A percentile compares a stretch with the other conserved stretches of the same genome.
Evolutionary conservation across 495 filamentous ascomycete species (phyloP).

Genomic region (Aspergillus wentii): DNA sequence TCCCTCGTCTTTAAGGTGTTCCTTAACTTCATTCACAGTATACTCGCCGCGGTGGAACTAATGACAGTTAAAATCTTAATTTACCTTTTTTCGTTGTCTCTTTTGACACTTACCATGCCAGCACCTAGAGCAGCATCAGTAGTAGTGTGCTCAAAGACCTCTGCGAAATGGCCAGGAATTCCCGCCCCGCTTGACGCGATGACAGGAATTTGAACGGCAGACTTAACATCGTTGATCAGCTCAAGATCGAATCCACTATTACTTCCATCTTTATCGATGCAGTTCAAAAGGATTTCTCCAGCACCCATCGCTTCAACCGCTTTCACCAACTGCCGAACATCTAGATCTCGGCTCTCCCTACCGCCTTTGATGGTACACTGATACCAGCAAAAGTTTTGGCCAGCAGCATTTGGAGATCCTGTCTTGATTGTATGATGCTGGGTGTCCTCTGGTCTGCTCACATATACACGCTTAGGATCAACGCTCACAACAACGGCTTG

Average conservation of each 20-base stretch:
- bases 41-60: slow-evolving; percentile 93
- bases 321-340: slow-evolving; percentile 78
- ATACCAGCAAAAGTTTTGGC: slow-evolving; percentile 90
- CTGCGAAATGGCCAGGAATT: slow-evolving; percentile 80
- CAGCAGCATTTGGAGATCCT: slow-evolving; percentile 59
- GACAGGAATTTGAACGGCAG: slow-evolving; percentile 79
- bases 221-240: slow-evolving; percentile 82
- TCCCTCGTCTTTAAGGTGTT: slow-evolving; percentile 63
- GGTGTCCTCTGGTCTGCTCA: slow-evolving; percentile 66
- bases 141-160: slow-evolving; percentile 80
- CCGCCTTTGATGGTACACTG: slow-evolving; percentile 96
- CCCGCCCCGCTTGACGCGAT: slow-evolving; percentile 95
- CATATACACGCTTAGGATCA: slow-evolving; percentile 88
- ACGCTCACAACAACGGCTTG: slow-evolving; percentile 96
- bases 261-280: slow-evolving; percentile 94
- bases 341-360: slow-evolving; percentile 82
- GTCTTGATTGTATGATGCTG: slow-evolving; percentile 75
- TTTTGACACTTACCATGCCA: slow-evolving; percentile 65
- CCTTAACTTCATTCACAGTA: slow-evolving; percentile 92
- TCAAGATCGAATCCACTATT: slow-evolving; percentile 95
- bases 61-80: slow-evolving; percentile 14
- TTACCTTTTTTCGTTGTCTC: no score
- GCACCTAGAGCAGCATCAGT: slow-evolving; percentile 93
- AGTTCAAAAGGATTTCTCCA: slow-evolving; percentile 92
- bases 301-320: slow-evolving; percentile 96